A percentile compares a stretch with the other conserved stretches of the same genome.
Conservation (phyloP, 1,139 yeast species). For the Yamadazyma songkhlaensis region DNA sequence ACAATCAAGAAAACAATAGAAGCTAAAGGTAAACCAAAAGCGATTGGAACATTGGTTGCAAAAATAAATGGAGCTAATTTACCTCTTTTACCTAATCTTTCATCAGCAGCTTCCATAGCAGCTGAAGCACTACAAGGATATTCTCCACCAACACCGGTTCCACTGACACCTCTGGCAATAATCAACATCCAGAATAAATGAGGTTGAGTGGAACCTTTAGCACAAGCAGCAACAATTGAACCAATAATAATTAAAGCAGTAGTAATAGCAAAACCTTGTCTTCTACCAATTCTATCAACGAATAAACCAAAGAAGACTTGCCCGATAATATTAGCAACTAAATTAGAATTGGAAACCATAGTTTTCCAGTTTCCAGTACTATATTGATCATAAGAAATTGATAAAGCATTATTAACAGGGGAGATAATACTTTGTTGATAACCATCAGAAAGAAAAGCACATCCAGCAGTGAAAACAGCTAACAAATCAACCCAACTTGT, state of each 20-base stretch:
- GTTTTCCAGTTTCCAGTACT: constrained; percentile 41
- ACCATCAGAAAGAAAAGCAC: constrained; percentile 53
- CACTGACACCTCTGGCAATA: constrained; percentile 64
- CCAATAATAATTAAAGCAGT: constrained; percentile 45
- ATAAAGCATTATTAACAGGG: constrained; percentile 40
- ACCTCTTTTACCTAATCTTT: constrained; percentile 35
- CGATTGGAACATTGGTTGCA: constrained; percentile 69
- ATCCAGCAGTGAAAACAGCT: constrained; percentile 44
- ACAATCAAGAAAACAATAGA: constrained; percentile 64
- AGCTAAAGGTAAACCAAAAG: constrained; percentile 81
- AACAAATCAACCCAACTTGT: constrained; percentile 30
- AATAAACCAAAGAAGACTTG: constrained; percentile 44
- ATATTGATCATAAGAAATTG: constrained; percentile 26
- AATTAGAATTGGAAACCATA: constrained; percentile 46
- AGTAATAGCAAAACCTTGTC: constrained; percentile 45
- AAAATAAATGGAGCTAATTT: constrained; percentile 65
- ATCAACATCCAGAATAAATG: constrained; percentile 71
- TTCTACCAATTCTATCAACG: constrained; percentile 47
- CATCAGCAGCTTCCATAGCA: constrained; percentile 72
- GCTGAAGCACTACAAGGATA: constrained; percentile 69
- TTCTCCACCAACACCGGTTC: constrained; percentile 78
- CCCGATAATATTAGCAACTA: constrained; percentile 50
- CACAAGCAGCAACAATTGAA: constrained; percentile 47
- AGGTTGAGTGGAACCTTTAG: constrained; percentile 41
- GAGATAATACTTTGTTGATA: constrained; percentile 52